Base-by-base conservation (phyloP, 2,329 filamentous ascomycete species). In the Trichoderma sp. region DNA sequence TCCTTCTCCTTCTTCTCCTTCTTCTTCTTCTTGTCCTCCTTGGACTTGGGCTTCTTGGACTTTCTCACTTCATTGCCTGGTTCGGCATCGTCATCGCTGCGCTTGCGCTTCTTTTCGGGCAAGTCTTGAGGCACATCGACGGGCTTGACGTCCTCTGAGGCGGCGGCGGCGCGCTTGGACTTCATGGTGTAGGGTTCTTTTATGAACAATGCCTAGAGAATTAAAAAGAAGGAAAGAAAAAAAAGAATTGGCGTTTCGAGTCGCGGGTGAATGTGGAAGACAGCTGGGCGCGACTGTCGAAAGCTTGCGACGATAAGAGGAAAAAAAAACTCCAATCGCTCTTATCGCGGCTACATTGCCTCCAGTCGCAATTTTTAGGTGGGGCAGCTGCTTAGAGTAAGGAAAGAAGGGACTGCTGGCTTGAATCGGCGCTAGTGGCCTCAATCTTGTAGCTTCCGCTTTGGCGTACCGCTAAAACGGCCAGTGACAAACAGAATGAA, bases 21-120 rank as follows among this genome's bases (percentile, higher is more conserved):
- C 74, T 82, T 80, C 59, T 80, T 79, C 68, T 82, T 80, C 73
- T 81, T 79, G 9, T 80, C 75, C 72, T 80, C 80, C 75, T 81
- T 81, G 17, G 74, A 75, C 75, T 80, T 79, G 32, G 73, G 75
- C 74, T 78, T 78, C 73, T 81, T 80, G 55, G 47, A 62, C 74
- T 78, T 79, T 73, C 81, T 80, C 74, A 75, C 74, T 55, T 78
- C 64, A 72, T 59, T 72, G 26, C n/a, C 73, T 70, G 43, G 53
- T 11, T 28, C 57, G 17, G 39, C 72, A 23, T 80, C 80, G 28
- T 79, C 79, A 61, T 74, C 77, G 74, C 66, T 74, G 66, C 78
- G 78, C 79, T 82, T 81, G 76, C 79, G 80, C 79, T 82, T 82
- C 76, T 81, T 82, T 70, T 75, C 74, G 32, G 78, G 74, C 28